phyloP scores from a whole-genome alignment of 2,329 filamentous ascomycete species.

The Fusarium albosuccineum region DNA sequence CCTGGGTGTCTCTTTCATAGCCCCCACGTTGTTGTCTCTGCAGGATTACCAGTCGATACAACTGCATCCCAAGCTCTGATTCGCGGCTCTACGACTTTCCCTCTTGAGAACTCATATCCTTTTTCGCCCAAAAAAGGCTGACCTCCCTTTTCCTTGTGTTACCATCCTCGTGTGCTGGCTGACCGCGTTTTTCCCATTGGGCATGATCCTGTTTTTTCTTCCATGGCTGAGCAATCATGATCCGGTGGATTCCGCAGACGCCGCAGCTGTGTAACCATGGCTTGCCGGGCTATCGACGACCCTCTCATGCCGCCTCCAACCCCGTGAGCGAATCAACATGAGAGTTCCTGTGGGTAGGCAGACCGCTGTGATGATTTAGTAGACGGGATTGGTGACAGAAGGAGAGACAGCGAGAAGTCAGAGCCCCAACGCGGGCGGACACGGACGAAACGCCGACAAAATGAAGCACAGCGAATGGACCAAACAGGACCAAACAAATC shows the following conservation, averaged over 20 bases:
- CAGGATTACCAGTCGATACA: slow-evolving; percentile 16
- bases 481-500: slow-evolving; percentile 2
- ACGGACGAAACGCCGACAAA: slow-evolving; percentile 4
- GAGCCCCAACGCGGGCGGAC: slow-evolving; percentile 2
- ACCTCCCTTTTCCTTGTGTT: slow-evolving; percentile 9
- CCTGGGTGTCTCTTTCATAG: background rate
- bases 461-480: background rate
- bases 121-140: slow-evolving; percentile 1
- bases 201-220: background rate
- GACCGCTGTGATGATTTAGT: slow-evolving; percentile 8
- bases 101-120: slow-evolving; percentile 1
- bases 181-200: slow-evolving; percentile 1
- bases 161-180: slow-evolving; percentile 23
- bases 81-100: slow-evolving; percentile 7
- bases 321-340: slow-evolving; percentile 7
- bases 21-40: slow-evolving; percentile 15
- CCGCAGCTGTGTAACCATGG: slow-evolving; percentile 32
- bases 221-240: slow-evolving; percentile 4
- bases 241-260: slow-evolving; percentile 23
- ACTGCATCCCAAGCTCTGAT: background rate
- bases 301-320: slow-evolving; percentile 2
- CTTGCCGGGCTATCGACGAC: slow-evolving; percentile 16
- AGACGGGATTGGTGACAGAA: background rate
- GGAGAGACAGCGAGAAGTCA: background rate
- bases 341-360: slow-evolving; percentile 4